These are phyloP conservation scores for Davidsoniella eucalypti DNA, from an alignment of 2,329 filamentous ascomycete genomes.

Conservation along the genomic window DNA sequence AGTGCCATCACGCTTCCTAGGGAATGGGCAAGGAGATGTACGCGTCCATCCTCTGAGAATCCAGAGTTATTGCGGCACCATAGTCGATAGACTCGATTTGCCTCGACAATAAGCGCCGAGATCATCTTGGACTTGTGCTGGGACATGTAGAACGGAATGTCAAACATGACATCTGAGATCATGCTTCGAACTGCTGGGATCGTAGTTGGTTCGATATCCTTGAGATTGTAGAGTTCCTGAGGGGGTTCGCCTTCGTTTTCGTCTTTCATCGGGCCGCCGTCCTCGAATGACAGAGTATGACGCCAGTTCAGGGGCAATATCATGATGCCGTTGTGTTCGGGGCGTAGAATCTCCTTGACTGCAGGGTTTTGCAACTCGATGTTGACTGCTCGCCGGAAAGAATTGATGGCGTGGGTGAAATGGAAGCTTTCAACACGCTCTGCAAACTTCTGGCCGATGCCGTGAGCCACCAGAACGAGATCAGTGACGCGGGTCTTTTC, in stretches of 20 bases:
- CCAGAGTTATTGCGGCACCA: slow-evolving; percentile 91
- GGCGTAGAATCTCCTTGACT: slow-evolving; percentile 58
- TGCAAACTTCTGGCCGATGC: slow-evolving; percentile 91
- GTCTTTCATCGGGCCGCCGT: slow-evolving; percentile 46
- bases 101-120: slow-evolving; percentile 69
- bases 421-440: slow-evolving; percentile 92
- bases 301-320: slow-evolving; percentile 91
- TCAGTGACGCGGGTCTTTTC: slow-evolving; percentile 61
- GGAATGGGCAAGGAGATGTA: slow-evolving; percentile 86
- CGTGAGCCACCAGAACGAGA: slow-evolving; percentile 78
- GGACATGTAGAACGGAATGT: slow-evolving; percentile 95
- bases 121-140: slow-evolving; percentile 95
- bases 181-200: slow-evolving; percentile 86
- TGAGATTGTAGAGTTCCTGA: slow-evolving; percentile 43
- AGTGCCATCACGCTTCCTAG: slow-evolving; percentile 89
- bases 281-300: slow-evolving; percentile 72
- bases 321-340: slow-evolving; percentile 77
- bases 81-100: slow-evolving; percentile 85
- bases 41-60: slow-evolving; percentile 63
- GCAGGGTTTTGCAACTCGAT: slow-evolving; percentile 59
- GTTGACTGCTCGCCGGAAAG: slow-evolving; percentile 73
- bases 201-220: slow-evolving; percentile 81
- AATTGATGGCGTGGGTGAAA: slow-evolving; percentile 91
- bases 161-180: slow-evolving; percentile 95
- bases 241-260: slow-evolving; percentile 36